Evolutionary conservation across 2,329 filamentous ascomycete species (phyloP).

Genomic region (Aspergillus quadricinctus): DNA sequence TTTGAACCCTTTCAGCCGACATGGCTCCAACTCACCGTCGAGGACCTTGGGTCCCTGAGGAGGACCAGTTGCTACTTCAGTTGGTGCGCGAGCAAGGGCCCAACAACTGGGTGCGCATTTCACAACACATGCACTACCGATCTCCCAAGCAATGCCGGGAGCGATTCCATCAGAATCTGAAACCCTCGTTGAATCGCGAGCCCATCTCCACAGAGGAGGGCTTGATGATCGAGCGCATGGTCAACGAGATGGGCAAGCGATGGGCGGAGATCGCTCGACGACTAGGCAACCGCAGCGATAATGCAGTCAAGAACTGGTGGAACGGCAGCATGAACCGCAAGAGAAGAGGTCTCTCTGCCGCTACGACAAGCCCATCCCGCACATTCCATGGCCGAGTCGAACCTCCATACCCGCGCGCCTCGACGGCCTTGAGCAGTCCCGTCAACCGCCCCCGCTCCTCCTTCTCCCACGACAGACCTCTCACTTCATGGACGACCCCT

Average conservation of each 20-base stretch:
- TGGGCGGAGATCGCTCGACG: slow-evolving; percentile 90
- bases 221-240: slow-evolving; percentile 69
- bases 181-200: slow-evolving; percentile 66
- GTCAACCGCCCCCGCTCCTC: slow-evolving; percentile 25
- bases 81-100: slow-evolving; percentile 69
- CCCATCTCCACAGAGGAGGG: slow-evolving; percentile 70
- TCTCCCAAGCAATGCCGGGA: slow-evolving; percentile 94
- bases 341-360: slow-evolving; percentile 44
- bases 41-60: slow-evolving; percentile 77
- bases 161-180: slow-evolving; percentile 90
- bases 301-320: slow-evolving; percentile 98
- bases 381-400: slow-evolving; percentile 36
- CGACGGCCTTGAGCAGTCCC: slow-evolving; percentile 24
- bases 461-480: slow-evolving; percentile 17
- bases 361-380: slow-evolving; percentile 35
- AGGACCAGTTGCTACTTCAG: slow-evolving; percentile 67
- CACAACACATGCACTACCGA: slow-evolving; percentile 67
- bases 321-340: slow-evolving; percentile 87
- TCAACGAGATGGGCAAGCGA: slow-evolving; percentile 72
- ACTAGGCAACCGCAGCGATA: slow-evolving; percentile 82
- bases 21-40: slow-evolving; percentile 58
- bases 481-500: slow-evolving; percentile 18
- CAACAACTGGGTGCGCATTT: slow-evolving; percentile 87
- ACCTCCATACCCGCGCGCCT: slow-evolving; percentile 34
- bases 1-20: slow-evolving; percentile 4